Evolutionary conservation across 1,284 basidiomycete genomes (phyloP).

Genomic region (Cronartium ribicola): DNA sequence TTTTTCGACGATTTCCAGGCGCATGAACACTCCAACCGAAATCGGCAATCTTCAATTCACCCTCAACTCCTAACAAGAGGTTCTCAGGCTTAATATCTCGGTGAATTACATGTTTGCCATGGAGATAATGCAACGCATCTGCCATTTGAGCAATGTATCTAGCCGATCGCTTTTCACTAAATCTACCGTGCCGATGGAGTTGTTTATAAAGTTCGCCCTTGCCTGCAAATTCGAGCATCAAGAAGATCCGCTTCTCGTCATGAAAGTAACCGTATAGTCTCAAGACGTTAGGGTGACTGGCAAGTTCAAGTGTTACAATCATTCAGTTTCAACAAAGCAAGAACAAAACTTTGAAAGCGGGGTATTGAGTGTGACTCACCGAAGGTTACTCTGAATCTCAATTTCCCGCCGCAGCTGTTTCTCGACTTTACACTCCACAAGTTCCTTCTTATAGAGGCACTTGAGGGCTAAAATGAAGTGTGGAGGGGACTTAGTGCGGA

Average conservation of each 20-base stretch:
- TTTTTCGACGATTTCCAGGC: slow-evolving; percentile 66
- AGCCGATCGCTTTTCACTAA: slow-evolving; percentile 78
- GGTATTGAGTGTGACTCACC: slow-evolving; percentile 51
- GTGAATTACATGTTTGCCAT: slow-evolving; percentile 95
- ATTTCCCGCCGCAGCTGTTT: slow-evolving; percentile 95
- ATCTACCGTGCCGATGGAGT: slow-evolving; percentile 74
- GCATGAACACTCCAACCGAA: slow-evolving; percentile 99
- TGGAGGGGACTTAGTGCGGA: slow-evolving; percentile 79
- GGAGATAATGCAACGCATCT: slow-evolving; percentile 87
- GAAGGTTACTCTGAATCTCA: slow-evolving; percentile 95
- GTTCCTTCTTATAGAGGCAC: slow-evolving; percentile 93
- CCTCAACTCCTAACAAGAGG: slow-evolving; percentile 85
- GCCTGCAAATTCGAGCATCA: slow-evolving; percentile 94
- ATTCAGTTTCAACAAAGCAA: no score
- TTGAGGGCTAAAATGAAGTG: slow-evolving; percentile 95
- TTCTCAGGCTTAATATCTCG: slow-evolving; percentile 99
- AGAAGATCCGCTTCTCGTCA: slow-evolving; percentile 94
- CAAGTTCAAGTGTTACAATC: slow-evolving; percentile 9
- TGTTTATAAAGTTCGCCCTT: slow-evolving; percentile 96
- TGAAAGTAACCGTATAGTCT: slow-evolving; percentile 96
- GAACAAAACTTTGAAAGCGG: background rate
- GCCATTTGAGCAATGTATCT: slow-evolving; percentile 98
- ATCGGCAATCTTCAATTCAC: slow-evolving; percentile 96
- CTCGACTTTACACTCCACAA: slow-evolving; percentile 78
- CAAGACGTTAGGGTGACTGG: slow-evolving; percentile 85